A percentile compares a stretch with the other conserved stretches of the same genome.
These are phyloP conservation scores for Claviceps humidiphila DNA, from an alignment of 2,329 filamentous ascomycete genomes.

Conservation along the genomic window DNA sequence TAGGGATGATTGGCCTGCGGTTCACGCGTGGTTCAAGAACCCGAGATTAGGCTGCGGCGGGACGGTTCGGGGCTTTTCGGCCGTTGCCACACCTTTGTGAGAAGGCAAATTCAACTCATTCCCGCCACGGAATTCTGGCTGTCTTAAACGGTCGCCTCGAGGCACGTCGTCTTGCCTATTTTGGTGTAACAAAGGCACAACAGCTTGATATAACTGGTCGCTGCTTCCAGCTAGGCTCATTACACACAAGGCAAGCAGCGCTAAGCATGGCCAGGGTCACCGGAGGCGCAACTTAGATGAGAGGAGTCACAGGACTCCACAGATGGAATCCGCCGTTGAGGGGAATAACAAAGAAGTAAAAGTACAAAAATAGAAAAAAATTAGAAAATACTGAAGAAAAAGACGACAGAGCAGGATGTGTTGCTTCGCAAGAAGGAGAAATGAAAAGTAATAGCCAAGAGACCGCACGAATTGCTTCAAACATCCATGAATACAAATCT, in stretches of 20 bases:
- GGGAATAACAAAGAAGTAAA: too few species aligned
- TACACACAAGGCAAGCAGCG: background rate
- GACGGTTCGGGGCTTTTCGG: background rate
- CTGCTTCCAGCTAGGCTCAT: background rate
- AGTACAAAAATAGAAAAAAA: too few species aligned
- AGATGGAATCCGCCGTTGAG: background rate
- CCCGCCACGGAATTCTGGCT: background rate
- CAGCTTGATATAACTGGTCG: background rate
- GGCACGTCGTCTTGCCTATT: background rate
- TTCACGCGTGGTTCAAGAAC: background rate
- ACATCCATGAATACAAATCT: too few species aligned
- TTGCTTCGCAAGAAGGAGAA: too few species aligned
- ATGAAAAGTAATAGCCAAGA: too few species aligned
- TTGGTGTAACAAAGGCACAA: background rate
- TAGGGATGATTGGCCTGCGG: background rate
- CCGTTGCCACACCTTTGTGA: background rate
- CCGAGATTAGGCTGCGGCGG: background rate
- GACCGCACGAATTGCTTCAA: too few species aligned
- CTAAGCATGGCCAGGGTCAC: background rate
- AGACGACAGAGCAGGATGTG: background rate
- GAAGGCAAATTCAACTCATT: background rate
- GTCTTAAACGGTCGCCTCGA: background rate
- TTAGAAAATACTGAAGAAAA: background rate
- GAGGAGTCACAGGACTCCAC: background rate
- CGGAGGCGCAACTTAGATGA: background rate